Conservation (phyloP, 164 flowering plant species). For the Amborella trichopoda region DNA sequence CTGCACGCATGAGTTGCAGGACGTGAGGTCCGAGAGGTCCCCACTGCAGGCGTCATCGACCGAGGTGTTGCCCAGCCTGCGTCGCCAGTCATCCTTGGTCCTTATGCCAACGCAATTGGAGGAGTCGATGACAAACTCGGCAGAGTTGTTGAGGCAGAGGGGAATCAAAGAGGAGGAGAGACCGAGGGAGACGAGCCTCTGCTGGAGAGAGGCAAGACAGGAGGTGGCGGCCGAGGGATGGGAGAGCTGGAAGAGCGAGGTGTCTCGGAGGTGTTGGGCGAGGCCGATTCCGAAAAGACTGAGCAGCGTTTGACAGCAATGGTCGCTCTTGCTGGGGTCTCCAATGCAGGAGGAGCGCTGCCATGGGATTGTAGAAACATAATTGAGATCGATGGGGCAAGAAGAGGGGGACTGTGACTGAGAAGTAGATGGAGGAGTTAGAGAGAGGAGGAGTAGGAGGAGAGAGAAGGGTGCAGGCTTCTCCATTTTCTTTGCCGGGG, state of each 20-base stretch:
- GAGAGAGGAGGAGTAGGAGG: neutral
- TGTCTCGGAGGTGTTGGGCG: constrained; percentile 34
- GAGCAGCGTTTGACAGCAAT: constrained; percentile 38
- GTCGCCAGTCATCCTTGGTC: constrained; percentile 38
- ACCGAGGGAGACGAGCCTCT: constrained; percentile 27
- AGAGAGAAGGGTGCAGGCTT: neutral
- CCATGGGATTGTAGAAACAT: constrained; percentile 36
- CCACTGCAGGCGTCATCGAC: constrained; percentile 34
- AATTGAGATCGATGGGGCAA: constrained; percentile 45
- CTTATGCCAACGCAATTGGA: constrained; percentile 37
- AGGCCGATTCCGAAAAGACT: constrained; percentile 39
- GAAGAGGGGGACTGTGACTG: constrained; percentile 8
- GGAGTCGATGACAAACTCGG: constrained; percentile 26
- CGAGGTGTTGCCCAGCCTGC: constrained; percentile 26
- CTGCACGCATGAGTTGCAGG: constrained; percentile 41
- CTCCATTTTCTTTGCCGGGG: too few species aligned
- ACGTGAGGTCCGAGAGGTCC: constrained; percentile 31
- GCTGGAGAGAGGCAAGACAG: constrained; percentile 33
- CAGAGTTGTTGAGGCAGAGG: constrained; percentile 28
- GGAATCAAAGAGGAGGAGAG: constrained; percentile 23
- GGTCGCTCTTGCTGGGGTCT: neutral
- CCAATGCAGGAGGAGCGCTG: constrained; percentile 28
- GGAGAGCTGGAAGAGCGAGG: constrained; percentile 34
- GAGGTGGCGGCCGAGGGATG: constrained; percentile 23
- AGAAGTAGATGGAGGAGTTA: neutral